These are phyloP conservation scores for Polygonum maritimum DNA, from an alignment of 148 eudicot species.

Conservation along the genomic window DNA sequence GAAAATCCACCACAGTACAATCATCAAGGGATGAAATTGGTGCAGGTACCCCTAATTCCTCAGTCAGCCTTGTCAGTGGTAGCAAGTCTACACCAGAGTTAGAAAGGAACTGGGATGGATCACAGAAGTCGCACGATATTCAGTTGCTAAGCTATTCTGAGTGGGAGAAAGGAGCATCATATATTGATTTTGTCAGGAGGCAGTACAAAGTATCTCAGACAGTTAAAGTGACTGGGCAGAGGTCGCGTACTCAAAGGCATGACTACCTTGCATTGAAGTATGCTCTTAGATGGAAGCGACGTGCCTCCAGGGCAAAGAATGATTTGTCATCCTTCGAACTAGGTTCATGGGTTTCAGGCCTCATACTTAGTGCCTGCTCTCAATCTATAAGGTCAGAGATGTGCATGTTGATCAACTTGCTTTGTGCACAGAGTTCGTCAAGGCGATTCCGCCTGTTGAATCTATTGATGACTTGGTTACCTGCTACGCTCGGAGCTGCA, in stretches of 20 bases:
- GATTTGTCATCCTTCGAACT: conserved; percentile 81
- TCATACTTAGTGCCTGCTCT: conserved; percentile 90
- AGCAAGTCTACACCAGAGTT: conserved; percentile 46
- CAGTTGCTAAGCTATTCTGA: conserved; percentile 85
- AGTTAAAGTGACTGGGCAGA: conserved; percentile 50
- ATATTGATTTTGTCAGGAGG: conserved; percentile 98
- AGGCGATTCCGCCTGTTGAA: conserved; percentile 80
- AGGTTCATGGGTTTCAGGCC: conserved; percentile 99
- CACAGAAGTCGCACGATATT: conserved; percentile 74
- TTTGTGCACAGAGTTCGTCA: conserved; percentile 84
- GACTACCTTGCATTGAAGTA: conserved; percentile 85
- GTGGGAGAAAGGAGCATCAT: conserved; percentile 98
- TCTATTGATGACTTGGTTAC: conserved; percentile 81
- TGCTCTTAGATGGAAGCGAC: conserved; percentile 92
- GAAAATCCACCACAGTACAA: conserved; percentile 37
- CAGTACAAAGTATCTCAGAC: conserved; percentile 85
- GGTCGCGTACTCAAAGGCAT: conserved; percentile 62
- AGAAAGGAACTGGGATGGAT: conserved; percentile 75
- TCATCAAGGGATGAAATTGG: conserved; percentile 42
- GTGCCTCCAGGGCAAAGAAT: conserved; percentile 45
- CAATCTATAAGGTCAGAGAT: conserved; percentile 97
- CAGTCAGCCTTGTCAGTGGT: conserved; percentile 33
- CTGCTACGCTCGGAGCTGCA: conserved; percentile 90
- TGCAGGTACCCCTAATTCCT: conserved; percentile 30
- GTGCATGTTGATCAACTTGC: conserved; percentile 90